phyloP scores from a whole-genome alignment of 2,329 filamentous ascomycete genomes.

The Fusarium marasasianum region DNA sequence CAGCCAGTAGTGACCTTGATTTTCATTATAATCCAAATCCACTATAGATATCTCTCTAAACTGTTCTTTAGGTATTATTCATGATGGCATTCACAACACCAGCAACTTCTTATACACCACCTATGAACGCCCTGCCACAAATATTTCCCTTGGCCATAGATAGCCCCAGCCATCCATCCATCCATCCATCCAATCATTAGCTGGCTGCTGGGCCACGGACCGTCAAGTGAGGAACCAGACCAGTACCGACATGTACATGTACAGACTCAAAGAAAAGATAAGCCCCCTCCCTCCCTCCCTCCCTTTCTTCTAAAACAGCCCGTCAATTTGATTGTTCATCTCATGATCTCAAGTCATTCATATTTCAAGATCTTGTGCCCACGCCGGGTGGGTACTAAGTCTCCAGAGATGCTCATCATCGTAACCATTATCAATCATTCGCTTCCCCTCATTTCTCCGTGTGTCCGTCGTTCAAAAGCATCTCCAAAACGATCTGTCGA shows the following conservation, averaged over 20 bases:
- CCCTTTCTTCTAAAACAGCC: background rate
- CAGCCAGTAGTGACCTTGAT: background rate
- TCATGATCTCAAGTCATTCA: background rate
- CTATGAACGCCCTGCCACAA: constrained; percentile 35
- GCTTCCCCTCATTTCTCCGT: constrained; percentile 51
- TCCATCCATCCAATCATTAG: constrained; percentile 31
- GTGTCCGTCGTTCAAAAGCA: constrained; percentile 91
- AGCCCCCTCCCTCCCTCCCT: background rate
- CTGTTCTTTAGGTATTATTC: constrained; percentile 32
- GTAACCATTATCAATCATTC: constrained; percentile 8
- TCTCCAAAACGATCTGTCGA: constrained; percentile 88
- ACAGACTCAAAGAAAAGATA: constrained; percentile 27
- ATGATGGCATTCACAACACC: constrained; percentile 25
- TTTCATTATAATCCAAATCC: constrained; percentile 6
- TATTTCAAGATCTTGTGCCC: background rate
- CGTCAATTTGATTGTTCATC: background rate
- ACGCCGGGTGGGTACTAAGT: background rate
- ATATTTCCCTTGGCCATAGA: constrained; percentile 4
- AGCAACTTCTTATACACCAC: constrained; percentile 16
- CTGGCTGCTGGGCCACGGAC: background rate
- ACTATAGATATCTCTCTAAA: constrained; percentile 19
- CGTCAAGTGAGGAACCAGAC: constrained; percentile 2
- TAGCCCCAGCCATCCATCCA: constrained; percentile 23
- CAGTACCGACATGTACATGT: constrained; percentile 31
- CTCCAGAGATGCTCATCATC: constrained; percentile 8